phyloP scores from a whole-genome alignment of 805 yeast genomes.

The Wickerhamiella alocasiicola region DNA sequence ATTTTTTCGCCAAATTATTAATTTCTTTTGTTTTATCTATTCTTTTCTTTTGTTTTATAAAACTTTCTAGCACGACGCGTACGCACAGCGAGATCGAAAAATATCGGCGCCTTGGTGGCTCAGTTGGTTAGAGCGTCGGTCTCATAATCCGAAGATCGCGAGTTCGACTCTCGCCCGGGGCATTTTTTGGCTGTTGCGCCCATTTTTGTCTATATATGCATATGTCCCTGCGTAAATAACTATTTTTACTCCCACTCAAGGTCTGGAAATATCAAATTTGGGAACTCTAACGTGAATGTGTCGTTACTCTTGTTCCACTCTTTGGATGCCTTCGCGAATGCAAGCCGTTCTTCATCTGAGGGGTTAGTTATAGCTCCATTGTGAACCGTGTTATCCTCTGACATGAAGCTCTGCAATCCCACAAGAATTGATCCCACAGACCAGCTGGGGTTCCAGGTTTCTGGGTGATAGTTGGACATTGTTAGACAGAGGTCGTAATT shows the following conservation, averaged over 20 bases:
- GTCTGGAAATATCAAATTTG: constrained; percentile 32
- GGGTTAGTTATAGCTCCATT: neutral
- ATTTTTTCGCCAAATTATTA: too few species aligned
- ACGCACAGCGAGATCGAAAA: neutral
- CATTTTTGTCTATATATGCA: neutral
- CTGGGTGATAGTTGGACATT: constrained; percentile 93
- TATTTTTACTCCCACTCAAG: neutral
- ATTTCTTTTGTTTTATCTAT: too few species aligned
- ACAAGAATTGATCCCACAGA: constrained; percentile 77
- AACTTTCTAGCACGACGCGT: too few species aligned
- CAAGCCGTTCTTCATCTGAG: constrained; percentile 41
- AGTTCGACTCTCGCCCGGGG: constrained; percentile 11
- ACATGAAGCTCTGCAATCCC: constrained; percentile 86
- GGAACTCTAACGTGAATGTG: constrained; percentile 51
- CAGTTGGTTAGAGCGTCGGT: constrained; percentile 11
- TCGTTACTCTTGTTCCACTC: constrained; percentile 39
- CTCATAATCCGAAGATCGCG: constrained; percentile 12
- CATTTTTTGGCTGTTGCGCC: neutral
- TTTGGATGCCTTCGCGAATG: constrained; percentile 45
- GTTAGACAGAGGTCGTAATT: constrained; percentile 74
- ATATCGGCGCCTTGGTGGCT: constrained; percentile 7
- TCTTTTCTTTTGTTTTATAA: too few species aligned
- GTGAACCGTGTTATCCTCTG: constrained; percentile 53
- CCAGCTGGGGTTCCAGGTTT: constrained; percentile 96
- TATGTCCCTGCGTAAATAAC: neutral